A percentile compares a stretch with the other conserved stretches of the same genome.
phyloP scores from a whole-genome alignment of 192 early-diverging fungal species.

The Coemansia biformis region DNA sequence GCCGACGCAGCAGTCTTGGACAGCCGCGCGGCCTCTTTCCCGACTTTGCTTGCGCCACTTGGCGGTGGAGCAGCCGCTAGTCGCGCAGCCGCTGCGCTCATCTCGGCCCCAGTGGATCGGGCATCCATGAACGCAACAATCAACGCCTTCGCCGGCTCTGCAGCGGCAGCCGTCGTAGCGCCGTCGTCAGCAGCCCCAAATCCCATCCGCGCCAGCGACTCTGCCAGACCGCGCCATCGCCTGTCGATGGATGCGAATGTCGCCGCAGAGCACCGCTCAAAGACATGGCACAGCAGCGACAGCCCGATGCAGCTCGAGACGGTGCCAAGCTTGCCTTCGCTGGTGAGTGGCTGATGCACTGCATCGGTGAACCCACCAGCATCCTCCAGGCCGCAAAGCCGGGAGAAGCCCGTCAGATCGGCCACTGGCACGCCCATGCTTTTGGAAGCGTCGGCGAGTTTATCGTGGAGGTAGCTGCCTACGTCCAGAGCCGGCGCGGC shows the following conservation, averaged over 20 bases:
- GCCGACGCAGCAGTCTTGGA: constrained; percentile 3
- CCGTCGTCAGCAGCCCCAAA: not conserved
- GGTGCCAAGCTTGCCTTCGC: constrained; percentile 20
- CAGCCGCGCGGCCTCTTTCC: not conserved
- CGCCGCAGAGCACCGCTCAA: constrained; percentile 14
- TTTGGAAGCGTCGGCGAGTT: constrained; percentile 2
- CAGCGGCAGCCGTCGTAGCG: not conserved
- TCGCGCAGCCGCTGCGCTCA: not conserved
- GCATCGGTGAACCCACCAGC: constrained; percentile 1
- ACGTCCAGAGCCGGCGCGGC: constrained; percentile 8
- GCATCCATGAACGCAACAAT: constrained; percentile 22
- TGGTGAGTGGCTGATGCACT: constrained; percentile 24
- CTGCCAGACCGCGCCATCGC: constrained; percentile 7
- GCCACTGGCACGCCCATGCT: constrained; percentile 4
- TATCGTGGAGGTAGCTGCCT: not conserved
- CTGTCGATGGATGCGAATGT: constrained; percentile 10
- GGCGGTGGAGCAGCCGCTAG: not conserved
- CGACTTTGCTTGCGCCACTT: not conserved
- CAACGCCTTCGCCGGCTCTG: not conserved
- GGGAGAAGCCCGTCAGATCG: not conserved
- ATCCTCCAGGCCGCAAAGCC: not conserved
- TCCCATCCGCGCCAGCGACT: constrained; percentile 3
- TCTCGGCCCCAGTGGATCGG: constrained; percentile 15
- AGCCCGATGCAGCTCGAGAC: constrained; percentile 18
- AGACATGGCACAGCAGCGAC: constrained; percentile 10